Conservation (phyloP, 352 stramenopile genomes). For the Globisporangium mamillatum region DNA sequence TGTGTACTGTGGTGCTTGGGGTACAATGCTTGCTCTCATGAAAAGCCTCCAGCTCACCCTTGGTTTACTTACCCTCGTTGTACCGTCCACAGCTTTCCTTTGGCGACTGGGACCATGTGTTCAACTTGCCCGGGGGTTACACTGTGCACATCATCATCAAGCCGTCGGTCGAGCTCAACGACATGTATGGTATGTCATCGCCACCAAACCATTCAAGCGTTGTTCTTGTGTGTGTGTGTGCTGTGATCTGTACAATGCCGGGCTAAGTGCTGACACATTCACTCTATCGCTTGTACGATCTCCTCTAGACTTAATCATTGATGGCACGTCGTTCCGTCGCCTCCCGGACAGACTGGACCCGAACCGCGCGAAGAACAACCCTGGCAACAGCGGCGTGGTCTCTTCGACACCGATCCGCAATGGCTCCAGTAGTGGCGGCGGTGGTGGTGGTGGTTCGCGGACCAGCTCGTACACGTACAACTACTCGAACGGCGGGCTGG, state of each 20-base stretch:
- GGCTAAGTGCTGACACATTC: not conserved
- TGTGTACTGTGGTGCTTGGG: no score
- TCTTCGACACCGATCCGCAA: slow-evolving; percentile 28
- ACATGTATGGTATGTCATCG: slow-evolving; percentile 75
- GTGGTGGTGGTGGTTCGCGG: slow-evolving; percentile 18
- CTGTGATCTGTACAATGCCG: not conserved
- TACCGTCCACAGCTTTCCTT: slow-evolving; percentile 48
- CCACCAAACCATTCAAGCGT: not conserved
- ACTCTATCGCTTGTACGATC: not conserved
- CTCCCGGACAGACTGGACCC: slow-evolving; percentile 63
- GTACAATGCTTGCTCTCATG: no score
- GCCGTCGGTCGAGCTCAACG: slow-evolving; percentile 79
- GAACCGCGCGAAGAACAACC: slow-evolving; percentile 25
- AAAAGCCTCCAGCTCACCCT: no score
- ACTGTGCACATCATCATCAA: slow-evolving; percentile 86
- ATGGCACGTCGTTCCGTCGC: slow-evolving; percentile 75
- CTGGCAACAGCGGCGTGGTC: slow-evolving; percentile 21
- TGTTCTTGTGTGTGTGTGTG: not conserved
- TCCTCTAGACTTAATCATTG: slow-evolving; percentile 69
- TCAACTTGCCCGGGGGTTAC: slow-evolving; percentile 76
- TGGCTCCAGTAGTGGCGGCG: slow-evolving; percentile 4
- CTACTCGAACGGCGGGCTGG: slow-evolving; percentile 26
- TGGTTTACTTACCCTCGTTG: no score
- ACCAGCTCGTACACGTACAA: slow-evolving; percentile 46
- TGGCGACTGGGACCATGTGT: slow-evolving; percentile 84